Evolutionary conservation across 805 yeast genomes (phyloP), one percentile per base, ranked within the genome.

Genomic region (Wickerhamomyces bisporus): DNA sequence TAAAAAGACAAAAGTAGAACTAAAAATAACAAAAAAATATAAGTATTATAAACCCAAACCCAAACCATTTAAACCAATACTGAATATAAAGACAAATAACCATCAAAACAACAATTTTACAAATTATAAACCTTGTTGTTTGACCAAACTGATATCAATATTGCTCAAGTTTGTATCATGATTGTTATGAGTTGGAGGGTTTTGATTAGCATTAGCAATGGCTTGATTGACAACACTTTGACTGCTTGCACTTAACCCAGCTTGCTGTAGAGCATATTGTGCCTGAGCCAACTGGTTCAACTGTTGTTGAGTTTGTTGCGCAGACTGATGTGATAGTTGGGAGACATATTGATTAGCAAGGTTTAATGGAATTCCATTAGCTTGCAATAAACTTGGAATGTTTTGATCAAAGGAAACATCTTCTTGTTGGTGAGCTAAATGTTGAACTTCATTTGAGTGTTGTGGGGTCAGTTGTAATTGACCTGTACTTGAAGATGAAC

Each of bases 71-170:
- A 21, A 7, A 7, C 10, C 7, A 21, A 21, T n/a, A n/a, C n/a
- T n/a, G n/a, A n/a, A n/a, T n/a, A n/a, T 15, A 7, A 8, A 28
- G 16, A 6, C 6, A 28, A 15, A 28, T 7, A 16, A 28, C 30
- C 14, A 14, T n/a, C 5, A 30, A 19, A 13, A 18, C n/a, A 31
- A 31, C 10, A 13, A 31, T n/a, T 26, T 10, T 14, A 3, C 8
- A 14, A 13, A 11, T 32, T 40, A 43, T 15, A 41, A 21, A 14
- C 46, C 46, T 40, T 53, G 55, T 30, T 53, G 53, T 32, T 53
- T 55, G 9, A 52, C 57, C 29, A 52, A 36, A 16, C 38, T 44
- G 34, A 52, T 50, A 24, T 52, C 58, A 38, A 50, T 55, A 39
- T 52, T 52, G 30, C 47, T 53, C 42, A 55, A 42, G 31, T 47